These are phyloP conservation scores for Sungouiozyma intestinalis DNA, from an alignment of 805 yeast genomes.

Conservation along the genomic window DNA sequence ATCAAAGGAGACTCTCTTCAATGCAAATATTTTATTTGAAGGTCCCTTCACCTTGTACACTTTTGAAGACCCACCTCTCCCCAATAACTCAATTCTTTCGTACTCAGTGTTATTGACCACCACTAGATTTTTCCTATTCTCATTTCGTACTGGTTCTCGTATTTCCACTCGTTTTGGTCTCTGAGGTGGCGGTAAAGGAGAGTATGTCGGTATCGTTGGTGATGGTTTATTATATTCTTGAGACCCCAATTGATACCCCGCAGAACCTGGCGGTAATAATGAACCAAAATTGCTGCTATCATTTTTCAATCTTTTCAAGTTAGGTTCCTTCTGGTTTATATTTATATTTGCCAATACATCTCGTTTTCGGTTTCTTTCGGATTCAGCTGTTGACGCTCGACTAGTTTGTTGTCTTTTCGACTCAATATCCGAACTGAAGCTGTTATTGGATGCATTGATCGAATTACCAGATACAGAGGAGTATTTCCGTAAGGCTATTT, in stretches of 20 bases:
- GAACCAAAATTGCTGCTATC: constrained; percentile 1
- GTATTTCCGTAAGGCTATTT: constrained; percentile 21
- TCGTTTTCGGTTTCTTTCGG: constrained; percentile 8
- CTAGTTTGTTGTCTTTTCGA: neutral
- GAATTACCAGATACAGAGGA: constrained; percentile 3
- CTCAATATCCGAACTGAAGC: neutral
- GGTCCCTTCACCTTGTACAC: constrained; percentile 64
- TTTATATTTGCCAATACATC: constrained; percentile 23
- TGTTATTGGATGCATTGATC: neutral
- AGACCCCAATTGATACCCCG: neutral
- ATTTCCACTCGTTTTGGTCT: constrained; percentile 2
- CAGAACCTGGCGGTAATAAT: neutral
- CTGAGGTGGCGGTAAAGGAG: neutral
- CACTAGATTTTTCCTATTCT: constrained; percentile 15
- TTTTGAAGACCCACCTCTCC: constrained; percentile 87
- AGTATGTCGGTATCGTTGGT: constrained; percentile 1
- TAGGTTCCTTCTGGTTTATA: constrained; percentile 12
- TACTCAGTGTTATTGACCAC: constrained; percentile 52
- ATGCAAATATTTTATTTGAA: constrained; percentile 58
- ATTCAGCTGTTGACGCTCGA: neutral
- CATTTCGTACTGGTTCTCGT: constrained; percentile 3
- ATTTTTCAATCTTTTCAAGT: constrained; percentile 5
- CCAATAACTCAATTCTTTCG: constrained; percentile 67
- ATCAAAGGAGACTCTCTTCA: constrained; percentile 72
- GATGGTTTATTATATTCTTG: neutral